Base-by-base conservation (phyloP, 805 yeast species). In the Scheffersomyces amazonensis region DNA sequence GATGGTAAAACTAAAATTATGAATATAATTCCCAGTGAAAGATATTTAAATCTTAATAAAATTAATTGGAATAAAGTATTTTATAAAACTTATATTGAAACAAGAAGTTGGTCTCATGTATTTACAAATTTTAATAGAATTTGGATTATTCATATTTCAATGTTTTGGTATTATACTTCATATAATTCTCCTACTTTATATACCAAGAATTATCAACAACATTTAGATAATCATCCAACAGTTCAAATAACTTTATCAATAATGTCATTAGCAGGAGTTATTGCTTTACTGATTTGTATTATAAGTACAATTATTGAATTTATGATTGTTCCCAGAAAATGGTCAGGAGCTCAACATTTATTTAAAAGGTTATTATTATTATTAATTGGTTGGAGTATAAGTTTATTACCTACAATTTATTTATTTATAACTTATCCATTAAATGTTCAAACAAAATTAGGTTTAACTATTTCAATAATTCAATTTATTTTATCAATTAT, bases 141-240 rank as follows among this genome's bases (percentile, higher is more conserved):
- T 37, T 84, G 91, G 90, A 80, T 83, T 37, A 75, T 86, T 35
- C 96, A 87, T 53, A 65, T 80, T 28, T 70, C 87, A 1, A 66
- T 80, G 23, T 87, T 83, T 56, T 87, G 96, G 96, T 76, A 79
- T 40, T 87, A 80, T 53, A 83, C 89, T 0, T 56, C 81, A 31
- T 75, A 74, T 54, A 84, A 87, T 54, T 68, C 89, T 0, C 81
- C 86, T 1, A 73, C 85, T 0, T 63, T 87, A 20, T 86, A 83
- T 56, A 81, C 88, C 0, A 61, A 62, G 27, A 62, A 75, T 37
- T 84, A 83, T 52, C 64, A 65, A 35, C 78, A 76, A 28, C 53
- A 66, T 5, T 46, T 68, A 32, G 74, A 84, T 49, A 81, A 77
- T 53, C 75, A 73, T 22, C 95, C 96, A 1, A 68, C 81, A 1